Percentiles rank a stretch among this genome's conserved stretches.
These are phyloP conservation scores for Botrytis galanthina DNA, from an alignment of 2,329 filamentous ascomycete genomes.

Conservation along the genomic window DNA sequence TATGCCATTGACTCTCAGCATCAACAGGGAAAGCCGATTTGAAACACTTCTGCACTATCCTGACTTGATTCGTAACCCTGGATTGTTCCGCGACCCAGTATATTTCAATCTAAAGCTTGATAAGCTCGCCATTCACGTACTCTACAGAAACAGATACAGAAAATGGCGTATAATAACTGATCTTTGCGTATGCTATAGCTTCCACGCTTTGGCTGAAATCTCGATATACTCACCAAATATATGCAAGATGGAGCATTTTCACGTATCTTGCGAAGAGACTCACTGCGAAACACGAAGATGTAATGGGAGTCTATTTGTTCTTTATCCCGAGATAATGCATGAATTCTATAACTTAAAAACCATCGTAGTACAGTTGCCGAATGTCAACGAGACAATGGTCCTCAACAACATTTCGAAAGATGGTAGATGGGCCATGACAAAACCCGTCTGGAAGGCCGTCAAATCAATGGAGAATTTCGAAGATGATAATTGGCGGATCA, in stretches of 20 bases:
- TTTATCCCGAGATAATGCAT: not conserved
- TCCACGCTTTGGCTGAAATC: not conserved
- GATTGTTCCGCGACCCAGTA: not conserved
- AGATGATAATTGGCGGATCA: not conserved
- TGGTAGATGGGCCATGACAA: not conserved
- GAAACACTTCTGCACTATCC: not conserved
- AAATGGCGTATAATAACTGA: not conserved
- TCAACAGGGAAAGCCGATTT: not conserved
- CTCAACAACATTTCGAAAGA: not conserved
- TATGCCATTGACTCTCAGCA: not conserved
- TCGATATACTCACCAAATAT: not conserved
- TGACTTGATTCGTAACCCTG: not conserved
- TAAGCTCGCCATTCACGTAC: not conserved
- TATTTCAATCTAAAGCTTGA: not conserved
- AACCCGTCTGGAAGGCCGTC: not conserved
- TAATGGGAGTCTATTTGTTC: accelerated
- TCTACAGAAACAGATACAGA: too few relatives aligned
- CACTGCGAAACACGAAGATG: accelerated
- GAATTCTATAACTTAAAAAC: not conserved
- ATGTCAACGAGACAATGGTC: not conserved
- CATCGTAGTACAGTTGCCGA: not conserved
- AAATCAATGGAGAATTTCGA: not conserved
- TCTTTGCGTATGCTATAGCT: not conserved
- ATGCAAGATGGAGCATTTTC: not conserved
- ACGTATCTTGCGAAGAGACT: not conserved